Evolutionary conservation across 2,329 filamentous ascomycete genomes (phyloP), one percentile per base, ranked within the genome.

Genomic region (Mollisiaceae sp.): DNA sequence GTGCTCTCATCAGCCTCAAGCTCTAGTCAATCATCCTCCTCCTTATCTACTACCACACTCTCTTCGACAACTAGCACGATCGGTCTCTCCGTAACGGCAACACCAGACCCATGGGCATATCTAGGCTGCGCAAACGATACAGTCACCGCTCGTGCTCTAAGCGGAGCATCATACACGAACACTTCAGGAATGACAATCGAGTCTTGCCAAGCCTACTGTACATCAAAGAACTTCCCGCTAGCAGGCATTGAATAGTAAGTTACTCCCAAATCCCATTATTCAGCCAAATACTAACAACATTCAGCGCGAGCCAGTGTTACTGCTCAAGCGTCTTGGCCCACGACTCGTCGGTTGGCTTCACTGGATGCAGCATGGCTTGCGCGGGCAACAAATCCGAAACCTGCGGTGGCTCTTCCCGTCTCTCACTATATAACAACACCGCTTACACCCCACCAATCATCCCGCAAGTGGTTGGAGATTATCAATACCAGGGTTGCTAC

Each of bases 391-490:
- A 50, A 18, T 56, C 66, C 3, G 66, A 76, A 65, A 67, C 68
- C 45, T 78, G 76, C 59, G 76, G 77, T 15, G 76, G 67, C 22
- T 64, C 64, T 14, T 67, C 69, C 50, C 60, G 70, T 15, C 55
- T 75, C n/a, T 70, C 60, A 50, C 59, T 67, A 12, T 69, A 73
- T 58, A 64, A 50, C n/a, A 50, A 52, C 32, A 67, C 56, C 0
- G 59, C 58, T 15, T 61, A 36, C 14, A 15, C 63, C 22, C 54
- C 67, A 20, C 57, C 67, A 3, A 24, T 62, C 8, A 56, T 63
- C 8, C 41, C 64, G 14, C 32, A 32, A 5, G 38, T 20, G 8
- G 50, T 45, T 8, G 22, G 22, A 1, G 15, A 6, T 9, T 71
- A 63, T 61, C 45, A 63, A 18, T 70, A 70, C 52, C 54, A 39